phyloP scores from a whole-genome alignment of 768 basidiomycete genomes.

The Panaeolus cyanescens region DNA sequence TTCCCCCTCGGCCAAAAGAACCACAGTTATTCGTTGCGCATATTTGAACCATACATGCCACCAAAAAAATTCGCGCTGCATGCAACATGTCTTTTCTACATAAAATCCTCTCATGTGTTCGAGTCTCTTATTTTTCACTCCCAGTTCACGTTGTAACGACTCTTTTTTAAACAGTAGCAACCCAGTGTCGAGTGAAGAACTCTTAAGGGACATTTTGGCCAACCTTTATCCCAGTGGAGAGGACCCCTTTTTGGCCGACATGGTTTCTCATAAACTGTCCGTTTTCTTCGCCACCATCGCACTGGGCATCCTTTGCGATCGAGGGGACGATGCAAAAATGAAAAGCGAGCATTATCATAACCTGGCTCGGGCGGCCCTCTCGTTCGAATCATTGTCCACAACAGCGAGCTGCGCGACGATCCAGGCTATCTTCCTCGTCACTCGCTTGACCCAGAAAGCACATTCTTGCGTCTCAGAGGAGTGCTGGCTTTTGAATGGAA shows the following conservation, averaged over 20 bases:
- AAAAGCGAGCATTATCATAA: conserved; percentile 46
- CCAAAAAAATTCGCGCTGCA: conserved; percentile 37
- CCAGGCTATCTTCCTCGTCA: conserved; percentile 47
- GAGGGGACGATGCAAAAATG: conserved; percentile 22
- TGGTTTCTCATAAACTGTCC: conserved; percentile 50
- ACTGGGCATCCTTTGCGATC: conserved; percentile 47
- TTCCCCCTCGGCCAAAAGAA: conserved; percentile 52
- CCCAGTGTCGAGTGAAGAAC: conserved; percentile 44
- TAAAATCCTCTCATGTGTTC: conserved; percentile 49
- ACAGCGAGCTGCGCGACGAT: conserved; percentile 49
- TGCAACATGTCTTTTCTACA: conserved; percentile 44
- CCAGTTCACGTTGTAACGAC: not conserved
- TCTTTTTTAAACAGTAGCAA: conserved; percentile 38
- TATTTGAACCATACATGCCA: conserved; percentile 45
- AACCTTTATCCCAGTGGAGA: conserved; percentile 41
- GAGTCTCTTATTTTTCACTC: conserved; percentile 13
- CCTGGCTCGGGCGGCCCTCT: conserved; percentile 48
- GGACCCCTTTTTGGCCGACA: conserved; percentile 27
- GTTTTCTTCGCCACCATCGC: conserved; percentile 55
- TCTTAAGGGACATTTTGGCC: conserved; percentile 38
- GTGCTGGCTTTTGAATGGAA: conserved; percentile 50
- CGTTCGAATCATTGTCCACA: conserved; percentile 42
- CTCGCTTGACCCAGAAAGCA: conserved; percentile 42
- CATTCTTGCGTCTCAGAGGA: conserved; percentile 45
- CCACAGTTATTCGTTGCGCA: conserved; percentile 32